Base-by-base conservation (phyloP, 2,329 filamentous ascomycete species). In the Rhynchosporium graminicola region DNA sequence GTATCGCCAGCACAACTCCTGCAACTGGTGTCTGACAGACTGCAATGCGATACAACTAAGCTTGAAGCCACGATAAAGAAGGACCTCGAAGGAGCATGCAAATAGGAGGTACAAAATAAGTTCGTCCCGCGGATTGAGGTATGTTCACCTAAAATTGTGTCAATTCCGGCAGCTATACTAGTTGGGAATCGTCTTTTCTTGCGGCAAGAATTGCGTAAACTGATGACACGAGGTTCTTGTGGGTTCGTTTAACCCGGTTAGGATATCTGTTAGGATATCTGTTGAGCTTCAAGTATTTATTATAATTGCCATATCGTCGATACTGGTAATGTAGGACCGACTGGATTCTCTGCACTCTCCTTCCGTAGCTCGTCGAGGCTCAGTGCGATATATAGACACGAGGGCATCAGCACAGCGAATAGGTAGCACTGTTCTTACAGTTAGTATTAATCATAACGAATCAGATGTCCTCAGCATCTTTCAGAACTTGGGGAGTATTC, bases 51-150 rank as follows among this genome's bases (percentile, higher is more conserved):
- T 64, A 76, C 98, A 98, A 63, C 95, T 95, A 80, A 99, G 87
- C 38, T 90, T 93, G 69, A 88, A 92, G 69, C 95, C 95, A 81
- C 94, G 90, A 78, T 88, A 95, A 64, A 99, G 91, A 62, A 94
- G 90, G 77, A 97, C 95, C 77, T 99, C 95, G 71, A 99, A 87
- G 72, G 98, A 98, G 75, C 99, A 95, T 2, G 95, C 93, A 58
- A 96, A 87, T 1, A 95, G 95, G 13, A 99, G 85, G 76, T 98
- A 99, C 28, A 93, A 91, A 51, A 99, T 83, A 52, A 98, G 82
- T 52, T 84, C 84, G 70, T 99, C 95, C 51, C 83, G 86, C 62
- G 89, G 87, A 63, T 87, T 88, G 56, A 98, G 85, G 71, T 89
- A 89, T 62, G 88, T 86, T 29, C 90, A 20, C 20, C 91, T 51